These are phyloP conservation scores for Cadophora luteo-olivacea DNA, from an alignment of 2,329 filamentous ascomycete genomes.

Conservation along the genomic window DNA sequence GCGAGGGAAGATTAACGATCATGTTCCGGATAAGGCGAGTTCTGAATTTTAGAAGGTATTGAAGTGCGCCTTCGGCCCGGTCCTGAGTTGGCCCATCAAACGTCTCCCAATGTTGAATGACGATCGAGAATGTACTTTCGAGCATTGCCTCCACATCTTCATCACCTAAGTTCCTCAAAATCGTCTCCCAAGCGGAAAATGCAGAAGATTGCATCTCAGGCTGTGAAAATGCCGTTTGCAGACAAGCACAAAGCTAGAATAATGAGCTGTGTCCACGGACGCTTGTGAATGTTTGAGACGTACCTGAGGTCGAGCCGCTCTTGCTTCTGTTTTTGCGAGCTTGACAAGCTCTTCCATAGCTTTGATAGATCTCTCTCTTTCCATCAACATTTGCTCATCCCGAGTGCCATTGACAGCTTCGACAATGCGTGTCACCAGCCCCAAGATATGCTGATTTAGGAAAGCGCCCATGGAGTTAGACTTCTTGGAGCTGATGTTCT, in stretches of 20 bases:
- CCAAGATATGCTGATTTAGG: slow-evolving; percentile 82
- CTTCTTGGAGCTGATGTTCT: slow-evolving; percentile 46
- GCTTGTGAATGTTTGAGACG: slow-evolving; percentile 43
- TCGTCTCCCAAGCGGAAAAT: slow-evolving; percentile 82
- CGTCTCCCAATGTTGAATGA: slow-evolving; percentile 78
- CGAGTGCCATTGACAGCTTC: slow-evolving; percentile 74
- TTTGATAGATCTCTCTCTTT: slow-evolving; percentile 79
- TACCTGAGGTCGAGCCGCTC: slow-evolving; percentile 88
- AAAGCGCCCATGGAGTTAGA: slow-evolving; percentile 73
- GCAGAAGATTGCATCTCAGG: slow-evolving; percentile 77
- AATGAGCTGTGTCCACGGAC: background rate
- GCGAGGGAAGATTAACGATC: slow-evolving; percentile 78
- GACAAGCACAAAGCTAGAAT: slow-evolving; percentile 82
- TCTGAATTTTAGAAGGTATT: slow-evolving; percentile 46
- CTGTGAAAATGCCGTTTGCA: slow-evolving; percentile 82
- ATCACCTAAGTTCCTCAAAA: slow-evolving; percentile 76
- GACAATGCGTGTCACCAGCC: slow-evolving; percentile 83
- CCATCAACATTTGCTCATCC: slow-evolving; percentile 62
- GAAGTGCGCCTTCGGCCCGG: slow-evolving; percentile 67
- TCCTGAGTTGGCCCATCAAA: slow-evolving; percentile 68
- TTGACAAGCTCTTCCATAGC: slow-evolving; percentile 89
- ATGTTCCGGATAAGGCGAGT: slow-evolving; percentile 64
- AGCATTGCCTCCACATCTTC: slow-evolving; percentile 82
- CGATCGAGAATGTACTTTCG: slow-evolving; percentile 88
- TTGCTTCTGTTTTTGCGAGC: slow-evolving; percentile 74